Evolutionary conservation across 257 asterid genomes (phyloP), one percentile per base, ranked within the genome.

Genomic region (Nicotiana obtusifolia): DNA sequence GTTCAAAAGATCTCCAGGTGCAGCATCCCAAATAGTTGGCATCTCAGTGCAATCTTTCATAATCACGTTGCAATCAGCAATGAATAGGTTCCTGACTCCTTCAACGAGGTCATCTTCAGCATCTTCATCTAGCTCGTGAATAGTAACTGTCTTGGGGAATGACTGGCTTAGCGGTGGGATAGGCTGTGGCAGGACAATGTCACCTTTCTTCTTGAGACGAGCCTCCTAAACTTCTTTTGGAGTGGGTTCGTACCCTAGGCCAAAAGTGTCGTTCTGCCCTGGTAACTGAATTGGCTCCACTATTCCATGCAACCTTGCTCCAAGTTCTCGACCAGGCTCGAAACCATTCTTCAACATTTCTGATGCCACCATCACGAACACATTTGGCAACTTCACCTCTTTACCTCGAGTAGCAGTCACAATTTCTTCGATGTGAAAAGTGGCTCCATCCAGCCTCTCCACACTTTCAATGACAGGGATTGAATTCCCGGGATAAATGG

Each of bases 11-110:
- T 30, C 5, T 30, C 33, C 33, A 30, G 5, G 33, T 30, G 33
- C 33, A 4, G 5, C 33, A 30, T 30, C 33, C 33, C 33, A 3
- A 30, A 30, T 30, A 3, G 33, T 30, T 30, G 33, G 33, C 5
- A 2, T 0, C 33, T 24, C 4, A 0, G 4, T 62, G 35, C 4
- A 26, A 14, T 26, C 35, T 8, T 62, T 4, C 4, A 24, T 1
- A 11, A 24, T 11, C 10, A 62, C 0, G 0, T 24, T 11, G 10
- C 19, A 24, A 1, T 24, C 2, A 0, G 0, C 6, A 20, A 60
- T 60, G 16, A 60, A 60, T 3, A 60, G 0, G 16, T 60, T 60
- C 4, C 4, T n/a, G 64, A 60, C 2, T 60, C 7, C 1, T 24
- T 62, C 9, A 3, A 0, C 1, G 1, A 24, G n/a, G 19, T 24